phyloP scores from a whole-genome alignment of 495 filamentous ascomycete species.

The Rusavskia elegans region DNA sequence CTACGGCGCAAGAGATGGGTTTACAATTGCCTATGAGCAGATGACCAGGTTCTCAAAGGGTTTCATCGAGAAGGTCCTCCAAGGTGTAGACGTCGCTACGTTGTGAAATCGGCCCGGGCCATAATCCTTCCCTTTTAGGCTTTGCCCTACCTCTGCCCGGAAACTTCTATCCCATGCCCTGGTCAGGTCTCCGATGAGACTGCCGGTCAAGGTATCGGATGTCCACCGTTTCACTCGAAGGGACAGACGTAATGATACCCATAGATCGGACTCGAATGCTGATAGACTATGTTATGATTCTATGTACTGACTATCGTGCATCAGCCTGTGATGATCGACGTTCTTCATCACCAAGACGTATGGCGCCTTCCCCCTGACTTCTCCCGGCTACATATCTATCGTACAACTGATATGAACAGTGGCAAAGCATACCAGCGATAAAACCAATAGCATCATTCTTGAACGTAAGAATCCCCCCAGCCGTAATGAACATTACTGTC shows the following conservation, averaged over 20 bases:
- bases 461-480: constrained; percentile 67
- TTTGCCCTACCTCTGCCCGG: too few relatives aligned
- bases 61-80: constrained; percentile 38
- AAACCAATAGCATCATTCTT: constrained; percentile 83
- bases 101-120: too few relatives aligned
- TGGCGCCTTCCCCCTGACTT: background rate
- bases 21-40: constrained; percentile 77
- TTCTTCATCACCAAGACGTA: constrained; percentile 1
- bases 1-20: constrained; percentile 70
- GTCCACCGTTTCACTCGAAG: background rate
- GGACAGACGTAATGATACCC: background rate
- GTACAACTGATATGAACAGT: constrained; percentile 35
- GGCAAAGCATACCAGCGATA: constrained; percentile 57
- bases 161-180: too few relatives aligned
- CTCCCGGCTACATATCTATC: background rate
- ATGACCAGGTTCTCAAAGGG: constrained; percentile 61
- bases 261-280: background rate
- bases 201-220: too few relatives aligned
- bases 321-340: too few relatives aligned
- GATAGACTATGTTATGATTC: too few relatives aligned
- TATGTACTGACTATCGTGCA: too few relatives aligned
- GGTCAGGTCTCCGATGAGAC: too few relatives aligned
- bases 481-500: constrained; percentile 78
- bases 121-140: too few relatives aligned
- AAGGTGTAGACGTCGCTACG: background rate